Evolutionary conservation across 1,139 yeast genomes (phyloP).

Genomic region (Candida tropicalis): DNA sequence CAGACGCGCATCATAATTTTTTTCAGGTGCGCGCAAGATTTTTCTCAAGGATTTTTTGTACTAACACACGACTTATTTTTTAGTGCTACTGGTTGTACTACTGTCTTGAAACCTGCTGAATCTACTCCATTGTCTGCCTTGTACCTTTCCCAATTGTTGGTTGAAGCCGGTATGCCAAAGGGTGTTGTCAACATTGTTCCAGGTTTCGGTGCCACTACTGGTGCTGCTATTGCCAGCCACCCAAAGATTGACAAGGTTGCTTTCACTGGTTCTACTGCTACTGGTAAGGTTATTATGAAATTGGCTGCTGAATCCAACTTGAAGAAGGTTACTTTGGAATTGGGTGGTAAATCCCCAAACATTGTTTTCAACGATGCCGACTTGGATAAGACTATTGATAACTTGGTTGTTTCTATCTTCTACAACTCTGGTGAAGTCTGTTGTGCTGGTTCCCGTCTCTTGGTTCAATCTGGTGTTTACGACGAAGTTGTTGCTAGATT

Average conservation of each 20-base stretch:
- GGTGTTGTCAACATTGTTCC: constrained; percentile 78
- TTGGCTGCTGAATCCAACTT: constrained; percentile 68
- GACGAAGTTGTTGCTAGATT: constrained; percentile 65
- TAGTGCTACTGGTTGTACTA: constrained; percentile 72
- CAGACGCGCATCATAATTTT: not conserved
- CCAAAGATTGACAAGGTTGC: constrained; percentile 75
- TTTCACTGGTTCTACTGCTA: constrained; percentile 83
- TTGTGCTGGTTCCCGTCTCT: constrained; percentile 83
- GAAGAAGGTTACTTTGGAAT: constrained; percentile 81
- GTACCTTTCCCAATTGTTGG: constrained; percentile 58
- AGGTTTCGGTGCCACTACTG: constrained; percentile 80
- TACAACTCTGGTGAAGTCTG: constrained; percentile 89
- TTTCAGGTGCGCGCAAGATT: not conserved
- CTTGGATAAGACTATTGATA: constrained; percentile 60
- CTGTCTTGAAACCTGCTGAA: constrained; percentile 81
- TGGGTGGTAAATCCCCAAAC: constrained; percentile 87
- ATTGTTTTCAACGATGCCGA: constrained; percentile 77
- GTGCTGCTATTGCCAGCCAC: constrained; percentile 72
- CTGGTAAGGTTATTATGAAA: constrained; percentile 76
- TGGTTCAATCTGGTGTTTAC: constrained; percentile 75
- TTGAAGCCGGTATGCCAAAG: constrained; percentile 76
- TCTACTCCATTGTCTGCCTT: constrained; percentile 82
- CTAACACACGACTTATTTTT: constrained; percentile 4
- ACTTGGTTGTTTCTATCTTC: constrained; percentile 56
- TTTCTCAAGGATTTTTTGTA: not conserved